Conservation (phyloP, 257 asterid species). For the Solanum pimpinellifolium region DNA sequence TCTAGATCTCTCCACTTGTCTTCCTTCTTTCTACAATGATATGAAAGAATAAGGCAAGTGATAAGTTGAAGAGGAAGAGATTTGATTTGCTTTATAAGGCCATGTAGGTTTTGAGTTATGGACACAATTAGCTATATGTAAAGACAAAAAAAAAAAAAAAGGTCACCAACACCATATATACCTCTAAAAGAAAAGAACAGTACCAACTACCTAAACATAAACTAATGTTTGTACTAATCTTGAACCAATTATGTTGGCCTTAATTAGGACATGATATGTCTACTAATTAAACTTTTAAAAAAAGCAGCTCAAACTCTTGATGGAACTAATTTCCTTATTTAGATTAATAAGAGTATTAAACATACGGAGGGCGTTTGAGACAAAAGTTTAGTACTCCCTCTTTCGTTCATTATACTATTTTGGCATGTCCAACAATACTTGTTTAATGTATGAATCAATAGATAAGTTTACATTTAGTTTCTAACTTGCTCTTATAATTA, state of each 20-base stretch:
- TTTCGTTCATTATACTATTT: too few species aligned
- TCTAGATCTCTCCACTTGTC: background rate
- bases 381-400: too few species aligned
- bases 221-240: constrained; percentile 11
- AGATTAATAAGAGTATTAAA: constrained; percentile 1
- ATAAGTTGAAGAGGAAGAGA: constrained; percentile 7
- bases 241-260: constrained; percentile 21
- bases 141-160: background rate
- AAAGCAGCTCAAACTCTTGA: background rate
- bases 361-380: background rate
- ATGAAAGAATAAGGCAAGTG: background rate
- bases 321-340: background rate
- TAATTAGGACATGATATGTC: background rate
- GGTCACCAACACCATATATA: background rate
- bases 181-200: background rate
- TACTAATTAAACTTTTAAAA: background rate
- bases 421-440: too few species aligned
- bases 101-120: background rate
- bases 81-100: background rate
- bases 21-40: background rate
- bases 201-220: constrained; percentile 1
- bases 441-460: too few species aligned
- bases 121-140: background rate
- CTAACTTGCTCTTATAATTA: too few species aligned
- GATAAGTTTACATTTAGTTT: too few species aligned